Evolutionary conservation across 2,329 filamentous ascomycete species (phyloP).

Genomic region (Pseudocercospora fuligena): DNA sequence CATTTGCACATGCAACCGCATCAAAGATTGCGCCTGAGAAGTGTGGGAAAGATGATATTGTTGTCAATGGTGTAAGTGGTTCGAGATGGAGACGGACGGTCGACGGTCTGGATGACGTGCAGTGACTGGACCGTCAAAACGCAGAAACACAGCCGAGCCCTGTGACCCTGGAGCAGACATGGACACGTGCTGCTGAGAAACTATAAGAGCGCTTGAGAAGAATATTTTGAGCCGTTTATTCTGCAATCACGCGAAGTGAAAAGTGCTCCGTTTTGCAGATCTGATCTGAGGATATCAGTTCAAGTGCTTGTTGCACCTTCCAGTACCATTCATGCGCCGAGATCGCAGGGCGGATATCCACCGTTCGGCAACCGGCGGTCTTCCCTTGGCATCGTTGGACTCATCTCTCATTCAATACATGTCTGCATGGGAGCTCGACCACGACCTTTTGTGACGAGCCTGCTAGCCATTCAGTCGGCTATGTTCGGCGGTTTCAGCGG

Average conservation of each 20-base stretch:
- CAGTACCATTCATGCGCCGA: neutral
- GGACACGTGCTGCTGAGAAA: neutral
- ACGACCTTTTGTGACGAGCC: neutral
- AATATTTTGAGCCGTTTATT: neutral
- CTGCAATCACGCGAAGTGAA: neutral
- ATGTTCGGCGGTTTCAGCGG: neutral
- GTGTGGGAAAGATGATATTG: neutral
- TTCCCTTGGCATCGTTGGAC: neutral
- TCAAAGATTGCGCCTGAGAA: conserved; percentile 2
- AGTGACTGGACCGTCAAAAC: neutral
- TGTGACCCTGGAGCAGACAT: neutral
- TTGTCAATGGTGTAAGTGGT: neutral
- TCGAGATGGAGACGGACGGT: neutral
- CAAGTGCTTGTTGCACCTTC: neutral
- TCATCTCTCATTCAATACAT: neutral
- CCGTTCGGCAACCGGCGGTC: neutral
- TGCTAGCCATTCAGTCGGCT: neutral
- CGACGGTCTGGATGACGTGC: neutral
- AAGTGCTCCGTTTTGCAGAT: neutral
- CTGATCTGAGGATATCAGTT: neutral
- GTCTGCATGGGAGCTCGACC: neutral
- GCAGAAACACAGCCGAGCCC: neutral
- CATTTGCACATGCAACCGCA: conserved; percentile 10
- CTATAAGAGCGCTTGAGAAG: neutral
- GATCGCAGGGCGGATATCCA: neutral